phyloP scores from a whole-genome alignment of 192 early-diverging fungal genomes.

The Geranomyces variabilis region DNA sequence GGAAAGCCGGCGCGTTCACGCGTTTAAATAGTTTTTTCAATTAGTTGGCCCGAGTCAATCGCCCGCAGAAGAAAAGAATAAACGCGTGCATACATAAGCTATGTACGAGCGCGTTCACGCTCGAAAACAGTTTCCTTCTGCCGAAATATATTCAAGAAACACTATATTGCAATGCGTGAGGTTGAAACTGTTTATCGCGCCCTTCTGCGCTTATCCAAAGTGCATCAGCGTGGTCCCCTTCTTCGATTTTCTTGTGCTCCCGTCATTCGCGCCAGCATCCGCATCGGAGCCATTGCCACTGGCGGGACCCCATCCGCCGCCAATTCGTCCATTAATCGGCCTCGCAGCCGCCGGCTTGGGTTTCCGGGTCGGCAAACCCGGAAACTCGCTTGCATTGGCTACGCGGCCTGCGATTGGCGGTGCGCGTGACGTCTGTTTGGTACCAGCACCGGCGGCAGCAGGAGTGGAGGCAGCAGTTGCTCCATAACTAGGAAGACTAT shows the following conservation, averaged over 20 bases:
- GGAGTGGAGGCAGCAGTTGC: not conserved
- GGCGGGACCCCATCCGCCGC: conserved; percentile 34
- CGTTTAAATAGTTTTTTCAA: no score
- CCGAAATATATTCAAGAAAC: no score
- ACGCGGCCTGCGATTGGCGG: not conserved
- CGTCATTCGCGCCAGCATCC: not conserved
- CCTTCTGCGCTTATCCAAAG: conserved; percentile 19
- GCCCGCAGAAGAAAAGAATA: no score
- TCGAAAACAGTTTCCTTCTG: no score
- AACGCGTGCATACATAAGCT: no score
- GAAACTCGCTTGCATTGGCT: conserved; percentile 18
- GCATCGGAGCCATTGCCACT: conserved; percentile 12
- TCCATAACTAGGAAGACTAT: conserved; percentile 11
- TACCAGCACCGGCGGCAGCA: not conserved
- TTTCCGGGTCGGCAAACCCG: conserved; percentile 27
- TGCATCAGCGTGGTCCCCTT: conserved; percentile 35
- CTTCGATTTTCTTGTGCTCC: conserved; percentile 16
- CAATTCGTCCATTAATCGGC: conserved; percentile 27
- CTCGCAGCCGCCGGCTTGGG: conserved; percentile 3
- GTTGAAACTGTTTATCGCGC: no score
- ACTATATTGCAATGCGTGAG: no score
- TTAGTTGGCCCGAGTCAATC: no score
- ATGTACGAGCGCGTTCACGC: no score
- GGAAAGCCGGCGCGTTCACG: no score
- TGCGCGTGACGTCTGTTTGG: not conserved